Evolutionary conservation across 2,329 filamentous ascomycete genomes (phyloP), one percentile per base, ranked within the genome.

Genomic region (Sclerotinia sclerotiorum): DNA sequence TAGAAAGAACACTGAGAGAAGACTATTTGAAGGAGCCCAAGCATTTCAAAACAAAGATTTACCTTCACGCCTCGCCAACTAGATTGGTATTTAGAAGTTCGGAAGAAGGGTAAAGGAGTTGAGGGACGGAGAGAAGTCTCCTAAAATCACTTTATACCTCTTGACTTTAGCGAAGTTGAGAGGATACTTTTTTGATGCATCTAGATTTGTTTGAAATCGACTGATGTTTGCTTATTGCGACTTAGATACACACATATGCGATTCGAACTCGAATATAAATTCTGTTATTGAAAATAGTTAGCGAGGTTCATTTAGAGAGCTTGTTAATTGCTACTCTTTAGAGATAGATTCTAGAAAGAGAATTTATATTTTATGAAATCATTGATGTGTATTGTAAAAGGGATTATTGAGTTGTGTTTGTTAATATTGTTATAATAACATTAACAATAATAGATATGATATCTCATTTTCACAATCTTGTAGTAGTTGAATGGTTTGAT

Each of bases 1-100:
- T 21, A 77, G 79, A 68, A 70, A 79, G 65, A 81, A 81, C 68
- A 77, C 71, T 11, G 79, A 80, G 72, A 73, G 79, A 68, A 70
- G 78, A 66, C 76, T 80, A 29, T 64, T 77, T 21, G 78, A 80
- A 29, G 78, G 78, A 21, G 73, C 71, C 46, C 78, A 79, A 52
- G 46, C 74, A 15, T 78, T 78, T 71, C 69, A 65, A 44, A 77
- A 73, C 65, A 76, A 75, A 60, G 73, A 27, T 27, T 69, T 17
- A 72, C 74, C 11, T 68, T 73, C 49, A 74, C 60, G 32, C 10
- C 60, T 63, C 46, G 60, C 60, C 60, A 63, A 62, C n/a, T 63
- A 63, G n/a, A 21, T 63, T n/a, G 21, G 11, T 2, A 3, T 27
- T 39, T 19, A 48, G 7, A 35, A 27, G 11, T 58, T 56, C 6